Evolutionary conservation across 768 basidiomycete genomes (phyloP).

Genomic region (Mycena polygramma): DNA sequence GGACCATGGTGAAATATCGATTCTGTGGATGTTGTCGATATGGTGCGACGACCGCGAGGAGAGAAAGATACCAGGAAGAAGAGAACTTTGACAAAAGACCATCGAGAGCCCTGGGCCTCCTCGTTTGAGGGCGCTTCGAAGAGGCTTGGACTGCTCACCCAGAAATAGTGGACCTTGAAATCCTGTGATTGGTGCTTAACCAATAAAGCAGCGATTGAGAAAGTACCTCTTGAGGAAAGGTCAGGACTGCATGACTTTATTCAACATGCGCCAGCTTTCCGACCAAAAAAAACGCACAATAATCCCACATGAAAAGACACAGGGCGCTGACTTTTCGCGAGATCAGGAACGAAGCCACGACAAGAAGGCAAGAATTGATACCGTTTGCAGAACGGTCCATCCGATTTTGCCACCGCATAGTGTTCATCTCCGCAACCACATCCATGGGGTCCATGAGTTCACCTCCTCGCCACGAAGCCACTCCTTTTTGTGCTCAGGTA

Average conservation of each 20-base stretch:
- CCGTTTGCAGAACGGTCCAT: slow-evolving; percentile 35
- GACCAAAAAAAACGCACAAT: slow-evolving; percentile 21
- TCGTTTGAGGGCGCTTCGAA: neutral
- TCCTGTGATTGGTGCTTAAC: neutral
- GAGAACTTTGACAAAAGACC: slow-evolving; percentile 36
- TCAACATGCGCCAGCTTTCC: too few relatives aligned
- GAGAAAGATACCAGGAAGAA: slow-evolving; percentile 31
- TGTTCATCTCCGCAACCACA: slow-evolving; percentile 4
- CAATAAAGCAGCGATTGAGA: too few relatives aligned
- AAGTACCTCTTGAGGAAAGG: slow-evolving; percentile 34
- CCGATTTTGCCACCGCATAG: slow-evolving; percentile 31
- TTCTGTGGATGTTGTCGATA: slow-evolving; percentile 11
- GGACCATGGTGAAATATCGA: slow-evolving; percentile 35
- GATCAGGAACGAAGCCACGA: neutral
- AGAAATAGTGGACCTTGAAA: slow-evolving; percentile 35
- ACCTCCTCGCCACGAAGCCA: neutral
- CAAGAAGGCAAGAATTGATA: slow-evolving; percentile 1
- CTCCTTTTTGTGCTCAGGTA: slow-evolving; percentile 7
- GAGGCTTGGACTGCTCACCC: slow-evolving; percentile 21
- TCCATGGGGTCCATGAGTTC: slow-evolving; percentile 10
- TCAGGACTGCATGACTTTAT: slow-evolving; percentile 11
- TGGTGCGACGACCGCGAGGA: neutral
- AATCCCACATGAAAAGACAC: slow-evolving; percentile 34
- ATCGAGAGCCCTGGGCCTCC: slow-evolving; percentile 18
- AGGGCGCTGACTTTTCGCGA: slow-evolving; percentile 32